Evolutionary conservation across 2,329 filamentous ascomycete species (phyloP).

Genomic region (Dendrostoma leiphaemia): DNA sequence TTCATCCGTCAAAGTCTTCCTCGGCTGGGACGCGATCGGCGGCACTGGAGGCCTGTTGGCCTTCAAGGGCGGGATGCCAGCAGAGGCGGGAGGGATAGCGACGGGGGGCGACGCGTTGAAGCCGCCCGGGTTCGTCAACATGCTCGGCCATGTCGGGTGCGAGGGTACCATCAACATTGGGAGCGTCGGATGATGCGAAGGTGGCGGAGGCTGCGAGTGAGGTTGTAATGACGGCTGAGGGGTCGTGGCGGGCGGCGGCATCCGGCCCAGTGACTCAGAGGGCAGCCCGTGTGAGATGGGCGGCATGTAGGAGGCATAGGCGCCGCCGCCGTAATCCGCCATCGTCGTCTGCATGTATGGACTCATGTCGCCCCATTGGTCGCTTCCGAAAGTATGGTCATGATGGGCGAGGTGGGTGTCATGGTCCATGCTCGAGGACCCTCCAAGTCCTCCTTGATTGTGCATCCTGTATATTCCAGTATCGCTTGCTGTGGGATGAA

Average conservation of each 20-base stretch:
- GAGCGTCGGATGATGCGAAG: conserved; percentile 48
- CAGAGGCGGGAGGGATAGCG: conserved; percentile 56
- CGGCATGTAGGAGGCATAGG: conserved; percentile 58
- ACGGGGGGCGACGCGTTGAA: conserved; percentile 57
- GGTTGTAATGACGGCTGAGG: conserved; percentile 58
- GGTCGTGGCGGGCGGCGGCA: conserved; percentile 53
- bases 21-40: conserved; percentile 61
- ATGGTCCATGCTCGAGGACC: conserved; percentile 44
- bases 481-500: not conserved
- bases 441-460: conserved; percentile 38
- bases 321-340: conserved; percentile 60
- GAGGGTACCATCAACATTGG: conserved; percentile 72
- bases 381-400: conserved; percentile 41
- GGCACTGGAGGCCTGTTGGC: conserved; percentile 39
- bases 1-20: conserved; percentile 86
- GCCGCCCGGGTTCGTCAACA: conserved; percentile 69
- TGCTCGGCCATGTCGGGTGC: conserved; percentile 73
- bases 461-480: conserved; percentile 37
- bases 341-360: conserved; percentile 69
- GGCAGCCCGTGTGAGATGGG: conserved; percentile 47
- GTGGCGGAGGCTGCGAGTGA: conserved; percentile 38
- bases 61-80: conserved; percentile 48
- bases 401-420: conserved; percentile 41
- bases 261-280: conserved; percentile 48
- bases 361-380: conserved; percentile 56